A percentile compares a stretch with the other conserved stretches of the same genome.
Conservation (phyloP, 2,329 filamentous ascomycete genomes). For the Fusarium nurragi region DNA sequence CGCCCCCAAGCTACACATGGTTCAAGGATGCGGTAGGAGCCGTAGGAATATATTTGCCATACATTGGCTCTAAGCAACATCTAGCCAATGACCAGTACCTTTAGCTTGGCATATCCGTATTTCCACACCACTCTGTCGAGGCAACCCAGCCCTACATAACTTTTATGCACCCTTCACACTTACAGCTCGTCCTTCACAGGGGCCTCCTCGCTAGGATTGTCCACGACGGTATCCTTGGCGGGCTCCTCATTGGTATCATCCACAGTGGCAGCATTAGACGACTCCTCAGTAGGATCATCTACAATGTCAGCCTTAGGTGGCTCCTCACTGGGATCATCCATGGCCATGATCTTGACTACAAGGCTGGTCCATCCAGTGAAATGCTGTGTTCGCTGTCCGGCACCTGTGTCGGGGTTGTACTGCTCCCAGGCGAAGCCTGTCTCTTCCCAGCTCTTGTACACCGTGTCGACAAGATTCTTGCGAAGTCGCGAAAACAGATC, state of each 20-base stretch:
- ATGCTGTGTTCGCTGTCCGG: constrained; percentile 94
- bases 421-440: constrained; percentile 99
- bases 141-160: constrained; percentile 12
- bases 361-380: constrained; percentile 99
- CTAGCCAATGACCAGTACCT: constrained; percentile 4
- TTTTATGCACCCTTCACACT: constrained; percentile 10
- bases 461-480: constrained; percentile 86
- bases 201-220: constrained; percentile 49
- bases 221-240: no score
- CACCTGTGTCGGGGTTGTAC: constrained; percentile 92
- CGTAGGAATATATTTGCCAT: constrained; percentile 14
- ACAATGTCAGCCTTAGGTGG: constrained; percentile 53
- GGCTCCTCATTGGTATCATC: neutral
- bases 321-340: constrained; percentile 72
- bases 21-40: constrained; percentile 23
- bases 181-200: constrained; percentile 60
- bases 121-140: constrained; percentile 6
- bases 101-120: constrained; percentile 8
- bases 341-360: constrained; percentile 96
- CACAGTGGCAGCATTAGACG: neutral
- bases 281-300: neutral
- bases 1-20: constrained; percentile 25
- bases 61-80: constrained; percentile 4
- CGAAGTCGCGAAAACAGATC: constrained; percentile 80
- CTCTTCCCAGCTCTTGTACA: constrained; percentile 86